Base-by-base conservation (phyloP, 192 early-diverging fungal genomes). In the Coemansia guatemalensis region DNA sequence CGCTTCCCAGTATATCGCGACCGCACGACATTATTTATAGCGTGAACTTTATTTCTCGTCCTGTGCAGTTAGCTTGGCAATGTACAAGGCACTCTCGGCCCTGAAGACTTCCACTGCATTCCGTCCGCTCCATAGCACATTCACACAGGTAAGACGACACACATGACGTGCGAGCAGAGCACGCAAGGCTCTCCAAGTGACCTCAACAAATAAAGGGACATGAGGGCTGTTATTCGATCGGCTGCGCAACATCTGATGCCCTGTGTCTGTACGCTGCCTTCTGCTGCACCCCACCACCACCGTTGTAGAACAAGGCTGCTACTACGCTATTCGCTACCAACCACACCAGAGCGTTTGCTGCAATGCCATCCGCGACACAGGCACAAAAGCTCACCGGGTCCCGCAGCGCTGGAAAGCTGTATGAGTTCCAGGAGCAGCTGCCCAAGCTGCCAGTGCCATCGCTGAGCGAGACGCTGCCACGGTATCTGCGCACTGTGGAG, bases 361-460 rank as follows among this genome's bases (percentile, higher is more conserved):
- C 63, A 59, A 75, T 75, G 73, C 63, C 67, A 26, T 68, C 73
- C 8, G 53, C 71, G 11, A 22, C 78, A 41, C 63, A 59, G 24
- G 29, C 65, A 60, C 53, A 48, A 35, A 68, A 68, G 67, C 26
- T 65, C 20, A 39, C 39, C 14, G 12, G 39, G 14, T 25, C 41
- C 59, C 57, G 52, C 26, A 57, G 60, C 25, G n/a, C 71, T 49
- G 86, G 85, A 3, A 88, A 88, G 64, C 87, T 93, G 81, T 83
- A 85, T 60, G 84, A 85, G 59, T 88, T 88, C 83, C 89, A 93
- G 69, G 74, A 69, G 23, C 84, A 85, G 62, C 83, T 99, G 53
- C 93, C 94, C 48, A 90, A 88, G 66, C 86, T 99, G 48, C 95
- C 95, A 2, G 95, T 99, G 47, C 95, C 97, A 27, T 70, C 85